A percentile compares a stretch with the other conserved stretches of the same genome.
These are phyloP conservation scores for Termitomyces bulborhizus DNA, from an alignment of 768 basidiomycete genomes.

Conservation along the genomic window DNA sequence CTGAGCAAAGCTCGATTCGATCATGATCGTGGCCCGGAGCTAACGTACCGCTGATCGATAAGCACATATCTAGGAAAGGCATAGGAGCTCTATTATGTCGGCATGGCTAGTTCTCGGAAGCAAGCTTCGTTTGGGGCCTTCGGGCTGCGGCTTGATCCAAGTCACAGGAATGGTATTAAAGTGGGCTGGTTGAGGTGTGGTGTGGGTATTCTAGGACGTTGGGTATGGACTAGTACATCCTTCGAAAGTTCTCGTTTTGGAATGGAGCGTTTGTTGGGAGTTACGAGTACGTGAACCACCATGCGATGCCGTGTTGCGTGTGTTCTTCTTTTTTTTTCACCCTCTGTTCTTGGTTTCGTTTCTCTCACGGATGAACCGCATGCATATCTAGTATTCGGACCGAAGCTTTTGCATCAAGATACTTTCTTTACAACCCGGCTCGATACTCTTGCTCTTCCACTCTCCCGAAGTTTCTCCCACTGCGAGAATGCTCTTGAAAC, in stretches of 20 bases:
- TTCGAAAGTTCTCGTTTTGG: neutral
- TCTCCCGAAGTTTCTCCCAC: neutral
- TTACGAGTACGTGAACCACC: neutral
- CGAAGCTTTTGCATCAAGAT: neutral
- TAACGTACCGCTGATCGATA: neutral
- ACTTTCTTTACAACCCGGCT: too few species aligned
- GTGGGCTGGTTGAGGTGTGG: neutral
- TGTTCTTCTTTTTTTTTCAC: neutral
- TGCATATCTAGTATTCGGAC: neutral
- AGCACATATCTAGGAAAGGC: neutral
- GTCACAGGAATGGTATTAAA: neutral
- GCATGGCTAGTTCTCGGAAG: neutral
- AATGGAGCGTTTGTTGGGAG: neutral
- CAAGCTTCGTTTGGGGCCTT: neutral
- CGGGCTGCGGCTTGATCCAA: neutral
- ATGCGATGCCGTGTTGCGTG: neutral
- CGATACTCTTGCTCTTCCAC: too few species aligned
- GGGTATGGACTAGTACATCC: neutral
- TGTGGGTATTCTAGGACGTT: neutral
- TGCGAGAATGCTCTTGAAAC: neutral
- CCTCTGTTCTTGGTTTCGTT: neutral
- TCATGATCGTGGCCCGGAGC: neutral
- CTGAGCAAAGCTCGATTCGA: neutral
- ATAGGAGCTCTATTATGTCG: too few species aligned
- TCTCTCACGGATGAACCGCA: too few species aligned